Base-by-base conservation (phyloP, 176 grass and related monocot genomes). In the Alopecurus myosuroides region DNA sequence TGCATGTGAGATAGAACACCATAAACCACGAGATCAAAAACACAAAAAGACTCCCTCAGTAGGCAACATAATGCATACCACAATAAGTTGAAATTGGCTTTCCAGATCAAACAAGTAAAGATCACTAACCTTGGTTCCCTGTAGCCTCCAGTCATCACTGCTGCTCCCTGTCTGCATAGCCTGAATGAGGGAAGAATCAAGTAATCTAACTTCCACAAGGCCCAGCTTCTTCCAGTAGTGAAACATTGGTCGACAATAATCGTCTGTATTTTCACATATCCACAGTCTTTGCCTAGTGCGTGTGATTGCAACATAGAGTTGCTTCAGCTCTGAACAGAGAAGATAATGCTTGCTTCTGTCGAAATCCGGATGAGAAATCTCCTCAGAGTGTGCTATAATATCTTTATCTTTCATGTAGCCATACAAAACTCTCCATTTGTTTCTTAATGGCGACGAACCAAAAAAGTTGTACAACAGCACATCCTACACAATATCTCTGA, bases 311-410 rank as follows among this genome's bases (percentile, higher is more conserved):
- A 97, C 95, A 94, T 97, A 97, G 0, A 97, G 84, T 74, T 97
- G 95, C 90, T 97, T 97, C 66, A 97, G 84, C 81, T 97, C 95
- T 78, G 92, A 97, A 81, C 92, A 97, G 45, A 97, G 84, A 44
- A 94, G 86, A 89, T 84, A 77, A 78, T 94, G 90, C 52, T 61
- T 83, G 51, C 89, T 85, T 46, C 74, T 79, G 42, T 94, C 84
- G 4, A 97, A 97, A 55, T 18, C 78, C 0, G 90, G 88, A 89
- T 86, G 88, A 9, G 90, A 73, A 5, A 70, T 78, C 17, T 82
- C 81, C 64, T 85, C 74, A 28, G 81, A 92, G 13, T 76, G 50
- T 73, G 78, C 78, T 44, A 83, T 39, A 35, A 92, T 77, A 66
- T 79, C 34, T 82, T 84, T 83, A 2, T 40, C 86, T 49, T 94